Evolutionary conservation across 2,329 filamentous ascomycete genomes (phyloP).

Genomic region (Fusarium buharicum): DNA sequence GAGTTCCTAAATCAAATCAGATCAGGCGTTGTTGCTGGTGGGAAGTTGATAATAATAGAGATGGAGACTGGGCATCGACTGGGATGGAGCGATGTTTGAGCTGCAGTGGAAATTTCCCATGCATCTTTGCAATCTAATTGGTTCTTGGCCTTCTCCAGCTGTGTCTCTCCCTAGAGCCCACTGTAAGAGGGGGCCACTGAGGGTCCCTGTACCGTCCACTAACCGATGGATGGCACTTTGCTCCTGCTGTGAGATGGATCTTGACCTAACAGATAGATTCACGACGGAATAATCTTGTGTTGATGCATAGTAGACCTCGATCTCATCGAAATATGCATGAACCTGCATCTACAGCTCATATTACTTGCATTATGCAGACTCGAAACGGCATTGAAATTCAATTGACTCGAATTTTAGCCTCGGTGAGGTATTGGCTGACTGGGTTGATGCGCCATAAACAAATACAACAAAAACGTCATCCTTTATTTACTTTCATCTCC

Average conservation of each 20-base stretch:
- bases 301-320: conserved; percentile 31
- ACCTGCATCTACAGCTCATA: conserved; percentile 17
- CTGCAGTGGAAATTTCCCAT: conserved; percentile 34
- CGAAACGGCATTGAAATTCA: conserved; percentile 4
- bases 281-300: conserved; percentile 8
- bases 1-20: background rate
- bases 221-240: conserved; percentile 24
- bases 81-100: conserved; percentile 32
- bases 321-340: conserved; percentile 37
- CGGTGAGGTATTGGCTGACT: background rate
- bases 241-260: conserved; percentile 11
- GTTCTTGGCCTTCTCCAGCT: conserved; percentile 13
- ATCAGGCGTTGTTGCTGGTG: conserved; percentile 25
- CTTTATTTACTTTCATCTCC: conserved; percentile 38
- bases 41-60: conserved; percentile 23
- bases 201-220: conserved; percentile 21
- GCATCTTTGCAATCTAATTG: conserved; percentile 22
- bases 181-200: conserved; percentile 27
- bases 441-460: conserved; percentile 32
- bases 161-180: conserved; percentile 28
- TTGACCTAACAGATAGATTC: conserved; percentile 6
- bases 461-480: conserved; percentile 38
- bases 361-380: conserved; percentile 26
- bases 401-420: conserved; percentile 1
- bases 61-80: conserved; percentile 30